Conservation (phyloP, 208 protist genomes). For the Entamoeba nuttalli region DNA sequence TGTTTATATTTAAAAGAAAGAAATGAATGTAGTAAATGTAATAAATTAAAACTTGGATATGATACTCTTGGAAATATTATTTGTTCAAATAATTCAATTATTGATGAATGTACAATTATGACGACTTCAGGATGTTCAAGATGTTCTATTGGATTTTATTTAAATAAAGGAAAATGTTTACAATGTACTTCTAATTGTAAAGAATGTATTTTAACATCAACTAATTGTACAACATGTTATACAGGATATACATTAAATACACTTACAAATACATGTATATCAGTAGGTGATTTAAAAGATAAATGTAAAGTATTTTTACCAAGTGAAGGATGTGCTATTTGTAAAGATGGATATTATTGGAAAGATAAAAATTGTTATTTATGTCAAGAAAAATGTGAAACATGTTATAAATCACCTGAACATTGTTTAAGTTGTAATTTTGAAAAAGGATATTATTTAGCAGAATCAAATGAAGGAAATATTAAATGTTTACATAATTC, state of each 20-base stretch:
- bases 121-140: background rate
- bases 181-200: background rate
- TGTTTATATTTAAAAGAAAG: background rate
- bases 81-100: background rate
- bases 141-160: background rate
- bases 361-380: background rate
- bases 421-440: background rate
- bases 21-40: background rate
- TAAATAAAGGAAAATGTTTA: background rate
- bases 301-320: background rate
- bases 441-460: background rate
- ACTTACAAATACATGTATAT: background rate
- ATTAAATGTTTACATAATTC: background rate
- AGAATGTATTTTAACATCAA: background rate
- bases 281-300: background rate
- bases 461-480: background rate
- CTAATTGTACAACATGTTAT: background rate
- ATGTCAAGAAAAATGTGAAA: background rate
- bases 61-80: background rate
- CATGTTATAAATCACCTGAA: background rate
- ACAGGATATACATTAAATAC: background rate
- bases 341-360: background rate
- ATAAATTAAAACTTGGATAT: background rate
- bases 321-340: background rate
- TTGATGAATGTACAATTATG: background rate